phyloP scores from a whole-genome alignment of 805 yeast genomes.

The Komagataella mondaviorum region DNA sequence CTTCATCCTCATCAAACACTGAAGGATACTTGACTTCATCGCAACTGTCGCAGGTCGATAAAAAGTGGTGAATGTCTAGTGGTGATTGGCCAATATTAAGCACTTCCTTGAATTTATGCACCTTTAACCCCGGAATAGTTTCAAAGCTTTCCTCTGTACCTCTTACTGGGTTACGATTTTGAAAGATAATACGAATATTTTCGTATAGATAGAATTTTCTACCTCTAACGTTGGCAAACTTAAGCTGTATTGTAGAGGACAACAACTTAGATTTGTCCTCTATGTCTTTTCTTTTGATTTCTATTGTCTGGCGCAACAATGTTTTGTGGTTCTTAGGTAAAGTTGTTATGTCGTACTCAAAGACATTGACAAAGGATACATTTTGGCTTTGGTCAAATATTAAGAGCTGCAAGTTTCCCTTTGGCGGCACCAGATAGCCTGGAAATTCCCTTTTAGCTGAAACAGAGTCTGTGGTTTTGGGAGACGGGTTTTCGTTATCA shows the following conservation, averaged over 20 bases:
- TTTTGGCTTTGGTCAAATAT: conserved; percentile 17
- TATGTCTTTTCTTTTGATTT: neutral
- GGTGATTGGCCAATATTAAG: conserved; percentile 11
- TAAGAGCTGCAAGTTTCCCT: conserved; percentile 16
- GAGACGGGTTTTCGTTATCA: conserved; percentile 6
- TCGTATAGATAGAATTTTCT: conserved; percentile 15
- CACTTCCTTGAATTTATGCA: conserved; percentile 7
- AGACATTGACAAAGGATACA: conserved; percentile 10
- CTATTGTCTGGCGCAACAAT: conserved; percentile 9
- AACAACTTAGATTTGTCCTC: conserved; percentile 2
- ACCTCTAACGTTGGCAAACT: conserved; percentile 13
- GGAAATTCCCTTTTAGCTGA: conserved; percentile 13
- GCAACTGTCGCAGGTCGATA: conserved; percentile 2
- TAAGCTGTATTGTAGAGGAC: conserved; percentile 13
- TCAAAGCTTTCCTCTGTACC: neutral
- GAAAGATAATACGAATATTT: conserved; percentile 16
- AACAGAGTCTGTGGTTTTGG: neutral
- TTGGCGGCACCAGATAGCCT: conserved; percentile 13
- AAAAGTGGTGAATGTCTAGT: conserved; percentile 11
- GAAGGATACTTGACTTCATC: neutral
- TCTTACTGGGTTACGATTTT: conserved; percentile 4
- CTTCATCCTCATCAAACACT: conserved; percentile 2
- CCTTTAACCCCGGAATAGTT: conserved; percentile 2
- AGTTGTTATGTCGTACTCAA: conserved; percentile 13
- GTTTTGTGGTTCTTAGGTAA: conserved; percentile 13